A percentile compares a stretch with the other conserved stretches of the same genome.
Evolutionary conservation across 2,329 filamentous ascomycete genomes (phyloP).

Genomic region (Westerdykella ornata): DNA sequence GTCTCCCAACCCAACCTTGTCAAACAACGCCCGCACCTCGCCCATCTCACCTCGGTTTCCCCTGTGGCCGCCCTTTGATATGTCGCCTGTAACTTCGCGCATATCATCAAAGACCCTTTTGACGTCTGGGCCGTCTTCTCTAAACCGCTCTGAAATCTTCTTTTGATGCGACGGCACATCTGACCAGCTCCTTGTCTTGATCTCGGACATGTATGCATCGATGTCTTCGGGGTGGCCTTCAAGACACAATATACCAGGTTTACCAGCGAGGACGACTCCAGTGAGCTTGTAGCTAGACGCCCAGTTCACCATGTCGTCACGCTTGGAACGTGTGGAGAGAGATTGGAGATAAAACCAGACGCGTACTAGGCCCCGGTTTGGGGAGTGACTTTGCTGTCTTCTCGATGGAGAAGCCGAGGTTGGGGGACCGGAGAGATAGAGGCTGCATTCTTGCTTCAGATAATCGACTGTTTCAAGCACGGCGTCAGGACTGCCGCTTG

Average conservation of each 20-base stretch:
- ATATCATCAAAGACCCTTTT: slow-evolving; percentile 49
- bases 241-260: slow-evolving; percentile 51
- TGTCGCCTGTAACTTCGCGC: slow-evolving; percentile 49
- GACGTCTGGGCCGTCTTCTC: slow-evolving; percentile 34
- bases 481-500: too few species aligned
- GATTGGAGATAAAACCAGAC: slow-evolving; percentile 61
- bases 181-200: slow-evolving; percentile 58
- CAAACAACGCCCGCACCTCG: slow-evolving; percentile 47
- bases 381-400: too few species aligned
- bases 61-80: slow-evolving; percentile 46
- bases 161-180: slow-evolving; percentile 58
- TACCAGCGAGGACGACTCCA: slow-evolving; percentile 55
- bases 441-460: too few species aligned
- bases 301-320: slow-evolving; percentile 51
- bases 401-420: too few species aligned
- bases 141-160: slow-evolving; percentile 53
- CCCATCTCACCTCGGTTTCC: slow-evolving; percentile 51
- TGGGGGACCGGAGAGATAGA: too few species aligned
- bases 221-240: slow-evolving; percentile 46
- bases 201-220: slow-evolving; percentile 56
- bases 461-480: too few species aligned
- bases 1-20: slow-evolving; percentile 41
- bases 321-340: slow-evolving; percentile 53
- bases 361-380: slow-evolving; percentile 37
- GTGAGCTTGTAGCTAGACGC: slow-evolving; percentile 50